Conservation (phyloP, 345 rosid species). For the Bruguiera parviflora region DNA sequence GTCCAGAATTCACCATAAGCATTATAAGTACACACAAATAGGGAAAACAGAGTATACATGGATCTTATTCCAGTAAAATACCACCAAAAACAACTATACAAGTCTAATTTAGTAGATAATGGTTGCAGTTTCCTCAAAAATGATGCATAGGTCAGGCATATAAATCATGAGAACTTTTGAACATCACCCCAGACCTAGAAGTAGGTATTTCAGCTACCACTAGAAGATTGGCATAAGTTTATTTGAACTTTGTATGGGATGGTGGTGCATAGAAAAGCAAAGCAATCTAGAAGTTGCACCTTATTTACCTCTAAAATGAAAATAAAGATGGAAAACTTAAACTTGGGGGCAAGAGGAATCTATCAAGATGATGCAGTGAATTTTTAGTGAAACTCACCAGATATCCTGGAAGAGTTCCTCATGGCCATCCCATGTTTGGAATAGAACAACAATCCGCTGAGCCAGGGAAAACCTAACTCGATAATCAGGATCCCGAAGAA, state of each 20-base stretch:
- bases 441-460: slow-evolving; percentile 68
- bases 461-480: slow-evolving; percentile 75
- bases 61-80: no score
- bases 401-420: slow-evolving; percentile 83
- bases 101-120: no score
- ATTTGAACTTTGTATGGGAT: neutral
- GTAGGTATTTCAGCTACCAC: no score
- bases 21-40: no score
- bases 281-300: neutral
- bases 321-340: neutral
- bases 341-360: neutral
- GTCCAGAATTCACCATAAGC: no score
- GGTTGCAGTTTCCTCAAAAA: no score
- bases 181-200: neutral
- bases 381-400: slow-evolving; percentile 48
- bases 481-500: slow-evolving; percentile 82
- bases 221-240: neutral
- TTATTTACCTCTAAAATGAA: neutral
- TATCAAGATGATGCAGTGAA: neutral
- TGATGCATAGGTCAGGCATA: no score
- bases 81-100: no score
- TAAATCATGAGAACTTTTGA: neutral
- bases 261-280: neutral
- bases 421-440: slow-evolving; percentile 98
- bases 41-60: no score